Evolutionary conservation across 768 basidiomycete genomes (phyloP), one percentile per base, ranked within the genome.

Genomic region (Kwoniella sp.): DNA sequence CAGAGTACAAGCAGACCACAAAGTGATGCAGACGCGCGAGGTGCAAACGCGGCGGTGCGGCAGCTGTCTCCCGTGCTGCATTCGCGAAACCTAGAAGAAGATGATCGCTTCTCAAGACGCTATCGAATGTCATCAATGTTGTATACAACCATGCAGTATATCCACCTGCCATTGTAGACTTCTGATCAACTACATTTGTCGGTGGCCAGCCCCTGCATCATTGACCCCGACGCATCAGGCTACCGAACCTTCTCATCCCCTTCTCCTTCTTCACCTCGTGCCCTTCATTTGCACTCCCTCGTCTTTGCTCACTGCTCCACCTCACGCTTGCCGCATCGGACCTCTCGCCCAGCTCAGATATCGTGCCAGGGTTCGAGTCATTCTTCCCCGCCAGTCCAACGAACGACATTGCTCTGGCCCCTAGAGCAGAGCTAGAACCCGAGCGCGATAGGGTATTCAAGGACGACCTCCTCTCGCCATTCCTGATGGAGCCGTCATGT

Each of bases 1-100:
- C 31, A 71, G 69, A 62, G 17, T 70, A 69, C 56, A 73, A 73
- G 61, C 69, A 70, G 51, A 57, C 64, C 22, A 32, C 57, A 32
- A 61, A 60, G 53, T 69, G n/a, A n/a, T n/a, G n/a, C n/a, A n/a
- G n/a, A n/a, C n/a, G n/a, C n/a, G n/a, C n/a, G n/a, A n/a, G n/a
- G n/a, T n/a, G n/a, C n/a, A n/a, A n/a, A n/a, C n/a, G n/a, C n/a
- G n/a, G n/a, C n/a, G n/a, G n/a, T n/a, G n/a, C n/a, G n/a, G n/a
- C n/a, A n/a, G n/a, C n/a, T n/a, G n/a, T n/a, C n/a, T n/a, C n/a
- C n/a, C n/a, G n/a, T n/a, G n/a, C n/a, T n/a, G n/a, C n/a, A n/a
- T n/a, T n/a, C n/a, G n/a, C n/a, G n/a, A n/a, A n/a, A n/a, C n/a
- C n/a, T n/a, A n/a, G n/a, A n/a, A n/a, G n/a, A n/a, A n/a, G n/a